Base-by-base conservation (phyloP, 2,329 filamentous ascomycete species). In the Stemphylium vesicarium region DNA sequence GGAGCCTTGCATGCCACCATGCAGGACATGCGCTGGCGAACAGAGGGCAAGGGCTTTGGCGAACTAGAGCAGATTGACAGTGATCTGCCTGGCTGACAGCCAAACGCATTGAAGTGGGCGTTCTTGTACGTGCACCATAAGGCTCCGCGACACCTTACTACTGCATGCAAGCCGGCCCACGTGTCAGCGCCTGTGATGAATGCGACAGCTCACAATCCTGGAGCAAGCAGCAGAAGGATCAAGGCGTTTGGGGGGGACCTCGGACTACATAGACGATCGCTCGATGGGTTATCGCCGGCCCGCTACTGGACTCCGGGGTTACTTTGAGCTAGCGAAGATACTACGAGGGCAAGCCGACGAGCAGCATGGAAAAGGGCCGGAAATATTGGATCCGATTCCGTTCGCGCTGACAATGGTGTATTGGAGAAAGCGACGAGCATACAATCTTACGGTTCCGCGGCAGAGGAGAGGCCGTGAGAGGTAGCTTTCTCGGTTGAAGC, bases 151-250 rank as follows among this genome's bases (percentile, higher is more conserved):
- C 33, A 63, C 51, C 50, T 51, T 54, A 49, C 42, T 52, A 49
- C 58, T 62, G 56, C 56, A 60, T 53, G 50, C 54, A 40, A 50
- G 53, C 22, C 29, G 38, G 33, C 59, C 59, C 60, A 65, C 61
- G 63, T 65, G 63, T 62, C 58, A 56, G 48, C 54, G 50, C 44
- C 12, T 16, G 31, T 11, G 10, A 29, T 53, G 50, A 41, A 52
- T 50, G 53, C 50, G 48, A 58, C 54, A 60, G 54, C 50, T 53
- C 58, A 46, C 46, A 10, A 24, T 26, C 24, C n/a, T 32, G 44
- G 24, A 8, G 31, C 38, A 24, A 42, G 24, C 22, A 41, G 39
- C 12, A 15, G 44, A 38, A 24, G 18, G 18, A 29, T 10, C 50
- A 33, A 13, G 35, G 18, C 11, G 8, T 50, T 42, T 49, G 50